Evolutionary conservation across 805 yeast genomes (phyloP), one percentile per base, ranked within the genome.

Genomic region (Wickerhamiella sergipiensis): DNA sequence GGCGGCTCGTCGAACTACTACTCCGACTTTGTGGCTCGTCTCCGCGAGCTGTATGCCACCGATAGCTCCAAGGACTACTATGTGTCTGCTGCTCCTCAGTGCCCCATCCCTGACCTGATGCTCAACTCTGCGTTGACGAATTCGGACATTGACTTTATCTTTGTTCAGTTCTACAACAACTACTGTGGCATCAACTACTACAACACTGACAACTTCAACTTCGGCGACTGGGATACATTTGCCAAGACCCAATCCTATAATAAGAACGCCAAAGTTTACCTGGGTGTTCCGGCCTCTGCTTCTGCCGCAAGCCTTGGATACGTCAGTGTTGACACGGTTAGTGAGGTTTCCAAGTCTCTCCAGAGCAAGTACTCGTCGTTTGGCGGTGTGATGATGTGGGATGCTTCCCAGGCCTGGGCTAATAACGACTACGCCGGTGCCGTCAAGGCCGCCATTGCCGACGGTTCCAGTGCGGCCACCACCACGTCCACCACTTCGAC

Each of bases 311-410:
- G 74, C 1, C 61, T 72, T 13, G 88, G 88, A 17, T 83, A 77
- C 57, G 70, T 70, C 31, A 68, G 71, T 40, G 75, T 72, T 19
- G 48, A 60, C 4, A 58, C 72, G 48, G 61, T 59, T 19, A 44
- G 47, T 38, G 44, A 50, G 24, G 54, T 53, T 44, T 59, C 59
- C 19, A 23, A 50, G 15, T 45, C 38, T 22, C 55, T 64, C n/a
- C 57, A 61, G 49, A 38, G 49, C 42, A 51, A 53, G 45, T 63
- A 55, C 51, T 43, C 71, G 2, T 71, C 76, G 50, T 75, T 87
- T 54, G 80, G 82, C 19, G 81, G 85, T 31, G 76, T 87, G 56
- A 77, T 82, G 73, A 68, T 86, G 57, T 87, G 96, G 95, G 95
- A 88, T 60, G 83, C 86, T n/a, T 72, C 83, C 9, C 77, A 77